Base-by-base conservation (phyloP, 495 filamentous ascomycete species). In the Xylaria intraflava region DNA sequence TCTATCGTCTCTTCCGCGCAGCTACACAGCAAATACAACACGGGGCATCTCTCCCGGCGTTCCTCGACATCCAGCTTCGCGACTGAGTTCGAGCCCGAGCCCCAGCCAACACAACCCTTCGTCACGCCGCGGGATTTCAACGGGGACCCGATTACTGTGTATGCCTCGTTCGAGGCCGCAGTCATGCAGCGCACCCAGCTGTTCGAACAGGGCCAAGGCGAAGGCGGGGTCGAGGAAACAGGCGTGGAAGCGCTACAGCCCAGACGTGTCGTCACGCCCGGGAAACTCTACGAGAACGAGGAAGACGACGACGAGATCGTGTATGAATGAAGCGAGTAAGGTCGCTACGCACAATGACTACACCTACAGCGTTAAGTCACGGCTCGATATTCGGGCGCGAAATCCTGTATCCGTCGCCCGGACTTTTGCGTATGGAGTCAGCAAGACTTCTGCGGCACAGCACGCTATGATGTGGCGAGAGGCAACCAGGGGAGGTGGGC, bases 251-350 rank as follows among this genome's bases (percentile, higher is more conserved):
- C 1, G 1, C 24, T 49, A 11, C 38, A 51, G 41, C 55, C 55
- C 11, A 59, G 64, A 41, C 58, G 58, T 29, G 46, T 66, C 20
- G 61, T 64, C 14, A 64, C 64, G 16, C 61, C 64, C 1, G 64
- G 64, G 0, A 68, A 68, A 29, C 58, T 68, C 16, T 68, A 68
- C 47, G 62, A 68, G 56, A 68, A 68, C 50, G 65, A 68, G 46
- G 65, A 68, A 6, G 62, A 65, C 24, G 65, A 68, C 41, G 65
- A 68, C 39, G 65, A 68, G 58, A 68, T 68, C 33, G 22, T 64
- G 20, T 46, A 48, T 12, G 58, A 61, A 1, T 59, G 36, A 47
- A 41, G 33, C 2, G 20, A 26, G 46, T 29, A 14, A 6, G 12
- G 31, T 33, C 11, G 31, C 31, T 11, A 11, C 31, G 2, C 10